These are phyloP conservation scores for Trichosporon asahii DNA, from an alignment of 1,284 basidiomycete species.

Conservation along the genomic window DNA sequence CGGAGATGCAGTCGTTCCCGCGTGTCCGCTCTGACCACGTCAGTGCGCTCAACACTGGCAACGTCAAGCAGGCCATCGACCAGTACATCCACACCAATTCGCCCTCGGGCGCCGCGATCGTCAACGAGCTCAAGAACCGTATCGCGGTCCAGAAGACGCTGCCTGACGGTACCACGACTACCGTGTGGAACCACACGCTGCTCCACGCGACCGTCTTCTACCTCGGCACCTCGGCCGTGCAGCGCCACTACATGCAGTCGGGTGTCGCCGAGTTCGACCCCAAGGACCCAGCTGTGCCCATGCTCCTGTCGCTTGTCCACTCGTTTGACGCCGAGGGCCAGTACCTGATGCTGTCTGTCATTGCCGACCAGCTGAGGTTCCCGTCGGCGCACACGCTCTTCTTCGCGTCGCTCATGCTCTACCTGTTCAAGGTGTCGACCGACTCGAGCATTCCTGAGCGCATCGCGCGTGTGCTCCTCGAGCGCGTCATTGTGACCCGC, in stretches of 20 bases:
- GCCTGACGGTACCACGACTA: slow-evolving; percentile 57
- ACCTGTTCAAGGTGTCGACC: slow-evolving; percentile 62
- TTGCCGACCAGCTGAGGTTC: slow-evolving; percentile 90
- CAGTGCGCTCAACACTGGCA: slow-evolving; percentile 70
- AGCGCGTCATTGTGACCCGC: slow-evolving; percentile 86
- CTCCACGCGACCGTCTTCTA: slow-evolving; percentile 94
- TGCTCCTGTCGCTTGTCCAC: slow-evolving; percentile 74
- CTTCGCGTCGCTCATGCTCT: slow-evolving; percentile 84
- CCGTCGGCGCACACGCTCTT: slow-evolving; percentile 95
- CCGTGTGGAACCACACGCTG: slow-evolving; percentile 80
- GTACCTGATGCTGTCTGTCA: slow-evolving; percentile 85
- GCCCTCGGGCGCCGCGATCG: slow-evolving; percentile 58
- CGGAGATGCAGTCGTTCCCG: slow-evolving; percentile 85
- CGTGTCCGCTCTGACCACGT: slow-evolving; percentile 87
- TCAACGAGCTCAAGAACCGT: slow-evolving; percentile 75
- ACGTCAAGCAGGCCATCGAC: slow-evolving; percentile 73
- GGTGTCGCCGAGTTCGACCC: slow-evolving; percentile 74
- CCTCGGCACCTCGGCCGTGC: slow-evolving; percentile 82
- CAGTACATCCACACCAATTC: slow-evolving; percentile 67
- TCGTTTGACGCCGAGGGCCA: slow-evolving; percentile 90
- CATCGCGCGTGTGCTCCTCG: slow-evolving; percentile 84
- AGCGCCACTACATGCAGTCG: slow-evolving; percentile 70
- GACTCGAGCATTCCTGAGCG: slow-evolving; percentile 68
- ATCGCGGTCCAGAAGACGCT: slow-evolving; percentile 59
- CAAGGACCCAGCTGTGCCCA: slow-evolving; percentile 73